Evolutionary conservation across 148 eudicot species (phyloP), one percentile per base, ranked within the genome.

Genomic region (Amaranthus hypochondriacus): DNA sequence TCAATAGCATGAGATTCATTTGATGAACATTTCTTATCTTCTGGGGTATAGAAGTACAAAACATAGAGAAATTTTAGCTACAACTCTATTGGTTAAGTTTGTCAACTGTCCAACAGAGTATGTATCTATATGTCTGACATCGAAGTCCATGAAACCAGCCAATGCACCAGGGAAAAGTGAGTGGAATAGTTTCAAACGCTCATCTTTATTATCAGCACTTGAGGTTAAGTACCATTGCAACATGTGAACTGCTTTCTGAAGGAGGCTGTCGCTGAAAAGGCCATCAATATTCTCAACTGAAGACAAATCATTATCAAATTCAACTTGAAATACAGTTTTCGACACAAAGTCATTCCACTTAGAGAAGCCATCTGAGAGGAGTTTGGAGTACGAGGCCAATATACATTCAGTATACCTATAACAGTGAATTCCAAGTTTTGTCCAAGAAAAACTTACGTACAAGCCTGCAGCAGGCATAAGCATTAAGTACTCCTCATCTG

Each of bases 401-500:
- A 92, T 73, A 61, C 48, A 42, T 70, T 79, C 76, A 64, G 72
- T 47, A 71, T 80, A 76, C 71, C 67, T 78, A 67, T 47, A 48
- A 55, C 68, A 75, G 65, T 79, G 82, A 51, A 73, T 76, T 72
- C 79, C 80, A 10, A 73, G 77, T 58, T 80, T 90, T 66, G 80
- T 62, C 56, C 67, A 57, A 77, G 77, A 60, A 66, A 84, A 80
- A 77, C 73, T 80, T 57, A 90, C 56, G 83, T 81, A 92, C 49
- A 81, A 83, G 49, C 82, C 59, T 69, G 84, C 89, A 62, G 88
- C 87, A 68, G 99, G 99, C 81, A 95, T 75, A 84, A 89, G 92
- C 83, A 86, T 81, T 86, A 95, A 48, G 74, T 83, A 79, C 56
- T 77, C 86, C 71, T 87, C 85, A 68, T 85, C 88, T 28, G 86